phyloP scores from a whole-genome alignment of 2,329 filamentous ascomycete genomes.

The Cercospora sp. region DNA sequence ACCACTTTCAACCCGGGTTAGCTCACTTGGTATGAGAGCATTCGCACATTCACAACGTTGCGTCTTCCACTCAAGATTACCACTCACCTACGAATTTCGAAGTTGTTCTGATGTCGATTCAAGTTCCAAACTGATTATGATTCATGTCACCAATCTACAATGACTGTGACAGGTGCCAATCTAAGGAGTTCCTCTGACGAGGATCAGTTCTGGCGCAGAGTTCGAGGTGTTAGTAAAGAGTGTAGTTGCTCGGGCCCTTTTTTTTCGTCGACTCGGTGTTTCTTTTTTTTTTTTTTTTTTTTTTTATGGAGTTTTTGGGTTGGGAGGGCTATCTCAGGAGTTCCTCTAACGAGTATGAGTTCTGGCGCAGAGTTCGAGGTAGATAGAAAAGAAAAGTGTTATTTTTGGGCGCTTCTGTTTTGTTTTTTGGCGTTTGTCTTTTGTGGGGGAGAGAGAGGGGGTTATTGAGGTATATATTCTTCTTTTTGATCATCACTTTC shows the following conservation, averaged over 20 bases:
- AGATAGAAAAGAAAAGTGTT: no score
- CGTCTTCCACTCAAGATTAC: neutral
- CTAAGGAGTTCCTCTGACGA: neutral
- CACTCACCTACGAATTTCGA: neutral
- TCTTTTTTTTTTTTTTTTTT: no score
- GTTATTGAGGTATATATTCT: neutral
- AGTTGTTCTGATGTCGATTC: neutral
- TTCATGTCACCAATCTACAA: neutral
- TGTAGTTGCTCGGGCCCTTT: neutral
- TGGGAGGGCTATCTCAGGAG: no score
- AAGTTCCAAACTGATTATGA: neutral
- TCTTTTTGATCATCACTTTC: neutral
- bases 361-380: no score
- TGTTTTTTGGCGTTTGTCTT: no score
- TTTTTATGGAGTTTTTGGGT: no score
- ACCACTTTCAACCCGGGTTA: neutral
- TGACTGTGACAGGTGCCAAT: neutral
- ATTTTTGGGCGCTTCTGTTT: no score
- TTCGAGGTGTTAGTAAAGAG: neutral
- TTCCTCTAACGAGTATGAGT: no score
- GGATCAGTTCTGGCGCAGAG: neutral
- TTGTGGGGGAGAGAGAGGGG: neutral
- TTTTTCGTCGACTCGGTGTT: neutral
- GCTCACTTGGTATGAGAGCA: neutral
- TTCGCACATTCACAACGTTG: neutral